Conservation (phyloP, 768 basidiomycete genomes). For the Kwoniella dendrophila region DNA sequence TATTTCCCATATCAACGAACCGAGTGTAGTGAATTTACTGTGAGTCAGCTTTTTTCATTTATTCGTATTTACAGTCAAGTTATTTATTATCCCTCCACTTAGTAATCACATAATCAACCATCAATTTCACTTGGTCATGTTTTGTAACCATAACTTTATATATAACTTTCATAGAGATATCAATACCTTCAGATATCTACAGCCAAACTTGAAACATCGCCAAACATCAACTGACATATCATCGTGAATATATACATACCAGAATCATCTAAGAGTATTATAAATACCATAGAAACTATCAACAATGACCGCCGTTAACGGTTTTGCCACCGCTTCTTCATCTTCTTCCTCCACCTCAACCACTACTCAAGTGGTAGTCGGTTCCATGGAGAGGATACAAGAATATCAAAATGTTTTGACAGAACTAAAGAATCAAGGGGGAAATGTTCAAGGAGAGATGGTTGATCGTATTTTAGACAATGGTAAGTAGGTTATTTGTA, state of each 20-base stretch:
- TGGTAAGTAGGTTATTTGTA: too few relatives aligned
- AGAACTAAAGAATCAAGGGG: conserved; percentile 34
- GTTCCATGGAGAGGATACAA: conserved; percentile 50
- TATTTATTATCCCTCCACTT: conserved; percentile 12
- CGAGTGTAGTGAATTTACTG: neutral
- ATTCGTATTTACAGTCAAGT: neutral
- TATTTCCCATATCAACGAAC: neutral
- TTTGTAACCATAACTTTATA: too few relatives aligned
- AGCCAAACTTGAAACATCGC: too few relatives aligned
- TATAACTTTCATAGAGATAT: too few relatives aligned
- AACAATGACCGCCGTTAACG: conserved; percentile 21
- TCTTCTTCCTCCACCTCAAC: conserved; percentile 9
- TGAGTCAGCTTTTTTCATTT: conserved; percentile 8
- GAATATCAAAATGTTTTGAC: conserved; percentile 49
- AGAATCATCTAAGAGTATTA: too few relatives aligned
- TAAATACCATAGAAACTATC: neutral
- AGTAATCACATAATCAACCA: conserved; percentile 13
- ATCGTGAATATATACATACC: too few relatives aligned
- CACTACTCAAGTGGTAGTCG: conserved; percentile 49
- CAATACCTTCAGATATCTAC: too few relatives aligned
- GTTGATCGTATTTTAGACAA: conserved; percentile 52
- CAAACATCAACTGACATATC: too few relatives aligned
- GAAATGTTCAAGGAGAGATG: conserved; percentile 52
- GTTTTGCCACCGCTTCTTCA: conserved; percentile 7
- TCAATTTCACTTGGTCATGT: too few relatives aligned